Evolutionary conservation across 495 filamentous ascomycete species (phyloP).

Genomic region (Hypoxylon rickii): DNA sequence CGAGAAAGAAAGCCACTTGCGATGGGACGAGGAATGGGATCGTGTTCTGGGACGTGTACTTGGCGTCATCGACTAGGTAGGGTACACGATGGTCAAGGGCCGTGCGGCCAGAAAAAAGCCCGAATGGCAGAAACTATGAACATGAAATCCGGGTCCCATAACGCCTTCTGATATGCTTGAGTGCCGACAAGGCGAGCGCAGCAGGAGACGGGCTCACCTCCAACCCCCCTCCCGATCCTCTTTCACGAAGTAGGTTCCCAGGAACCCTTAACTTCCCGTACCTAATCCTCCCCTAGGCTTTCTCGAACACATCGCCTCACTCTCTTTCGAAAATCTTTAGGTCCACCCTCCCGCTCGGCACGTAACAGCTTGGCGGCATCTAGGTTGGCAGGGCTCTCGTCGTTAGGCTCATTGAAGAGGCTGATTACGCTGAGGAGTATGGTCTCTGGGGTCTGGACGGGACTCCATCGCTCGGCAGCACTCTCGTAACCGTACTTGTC

Average conservation of each 20-base stretch:
- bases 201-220: too few species aligned
- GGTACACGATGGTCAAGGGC: too few species aligned
- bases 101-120: too few species aligned
- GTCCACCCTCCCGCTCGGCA: constrained; percentile 67
- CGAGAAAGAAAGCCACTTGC: constrained; percentile 68
- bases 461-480: constrained; percentile 91
- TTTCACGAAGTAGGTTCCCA: too few species aligned
- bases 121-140: too few species aligned
- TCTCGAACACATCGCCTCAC: constrained; percentile 79
- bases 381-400: constrained; percentile 93
- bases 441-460: constrained; percentile 96
- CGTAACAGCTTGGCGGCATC: constrained; percentile 89
- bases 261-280: too few species aligned
- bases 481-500: constrained; percentile 95
- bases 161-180: too few species aligned
- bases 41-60: constrained; percentile 72
- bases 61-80: constrained; percentile 56
- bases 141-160: too few species aligned
- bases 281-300: constrained; percentile 72
- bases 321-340: constrained; percentile 73
- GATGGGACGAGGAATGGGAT: constrained; percentile 98
- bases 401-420: constrained; percentile 90
- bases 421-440: constrained; percentile 92
- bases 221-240: too few species aligned
- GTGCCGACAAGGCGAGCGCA: too few species aligned